Evolutionary conservation across 345 rosid species (phyloP), one percentile per base, ranked within the genome.

Genomic region (Pugionium dolabratum): DNA sequence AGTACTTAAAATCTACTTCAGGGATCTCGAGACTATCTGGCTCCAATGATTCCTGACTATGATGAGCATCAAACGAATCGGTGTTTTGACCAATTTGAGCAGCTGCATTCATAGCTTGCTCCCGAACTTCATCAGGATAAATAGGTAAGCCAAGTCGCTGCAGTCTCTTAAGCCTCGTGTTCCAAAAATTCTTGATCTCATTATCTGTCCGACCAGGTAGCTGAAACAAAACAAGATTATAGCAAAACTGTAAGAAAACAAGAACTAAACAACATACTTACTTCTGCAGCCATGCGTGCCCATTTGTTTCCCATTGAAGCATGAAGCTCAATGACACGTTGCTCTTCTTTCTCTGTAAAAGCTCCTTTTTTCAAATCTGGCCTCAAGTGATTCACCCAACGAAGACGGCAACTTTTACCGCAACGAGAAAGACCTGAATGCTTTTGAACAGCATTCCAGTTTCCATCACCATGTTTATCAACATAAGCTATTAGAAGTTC

Each of bases 141-240:
- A 85, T 75, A 0, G 88, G 85, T 56, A 80, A 72, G 60, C 90
- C 90, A 39, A 71, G 82, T 48, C 86, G 62, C 31, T 83, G 85
- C n/a, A 75, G 78, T 54, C 85, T 79, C 75, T 87, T 87, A 6
- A 79, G 66, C 49, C 90, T 76, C 9, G 88, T 85, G 56, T 85
- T 85, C 88, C 90, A 85, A 68, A 77, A 87, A 35, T 87, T 85
- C 79, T 87, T 87, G 50, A 87, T 87, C 77, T 87, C 94, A 69
- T 87, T 85, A 61, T 85, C 90, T 3, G 94, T 87, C 37, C 90
- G 79, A 5, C 94, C 90, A 9, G 85, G 90, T 48, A 87, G 33
- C 94, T 87, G 42, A 59, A 59, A 62, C 8, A 4, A 43, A 27
- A 36, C 33, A 2, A 63, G 18, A 18, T 18, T 18, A 18, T 18